phyloP scores from a whole-genome alignment of 1,139 yeast species.

The Suhomyces yuchorum region DNA sequence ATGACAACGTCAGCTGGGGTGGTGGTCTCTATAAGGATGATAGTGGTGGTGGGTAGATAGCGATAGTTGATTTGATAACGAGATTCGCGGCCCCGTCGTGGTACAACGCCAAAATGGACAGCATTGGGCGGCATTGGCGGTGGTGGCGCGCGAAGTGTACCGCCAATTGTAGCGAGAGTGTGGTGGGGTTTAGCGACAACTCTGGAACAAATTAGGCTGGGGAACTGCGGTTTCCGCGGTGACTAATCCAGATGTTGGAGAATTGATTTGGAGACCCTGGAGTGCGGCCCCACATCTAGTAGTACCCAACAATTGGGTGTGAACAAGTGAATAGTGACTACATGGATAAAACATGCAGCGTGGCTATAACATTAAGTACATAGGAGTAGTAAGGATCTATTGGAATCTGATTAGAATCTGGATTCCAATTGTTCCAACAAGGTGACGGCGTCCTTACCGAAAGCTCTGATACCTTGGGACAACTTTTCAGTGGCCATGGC shows the following conservation, averaged over 20 bases:
- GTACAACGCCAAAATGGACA: background rate
- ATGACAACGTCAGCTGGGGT: background rate
- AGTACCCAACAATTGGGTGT: background rate
- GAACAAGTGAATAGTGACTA: background rate
- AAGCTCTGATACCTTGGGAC: slow-evolving; percentile 95
- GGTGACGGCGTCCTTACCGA: slow-evolving; percentile 91
- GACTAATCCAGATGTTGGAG: background rate
- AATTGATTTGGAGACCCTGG: background rate
- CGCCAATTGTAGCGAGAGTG: background rate
- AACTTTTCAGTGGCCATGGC: slow-evolving; percentile 99
- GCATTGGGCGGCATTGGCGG: background rate
- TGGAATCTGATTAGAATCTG: slow-evolving; percentile 53
- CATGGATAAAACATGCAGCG: background rate
- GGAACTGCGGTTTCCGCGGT: no score
- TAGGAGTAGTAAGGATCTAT: slow-evolving; percentile 25
- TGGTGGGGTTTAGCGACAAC: background rate
- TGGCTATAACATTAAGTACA: background rate
- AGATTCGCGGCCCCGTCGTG: background rate
- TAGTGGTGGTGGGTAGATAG: background rate
- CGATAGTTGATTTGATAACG: background rate
- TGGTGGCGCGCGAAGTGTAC: background rate
- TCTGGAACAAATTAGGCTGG: background rate
- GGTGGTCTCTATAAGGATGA: background rate
- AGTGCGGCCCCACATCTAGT: background rate
- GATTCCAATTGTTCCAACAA: slow-evolving; percentile 77